Percentiles rank a stretch among this genome's conserved stretches.
Conservation (phyloP, 2,329 filamentous ascomycete species). For the Niveomyces coronatus region DNA sequence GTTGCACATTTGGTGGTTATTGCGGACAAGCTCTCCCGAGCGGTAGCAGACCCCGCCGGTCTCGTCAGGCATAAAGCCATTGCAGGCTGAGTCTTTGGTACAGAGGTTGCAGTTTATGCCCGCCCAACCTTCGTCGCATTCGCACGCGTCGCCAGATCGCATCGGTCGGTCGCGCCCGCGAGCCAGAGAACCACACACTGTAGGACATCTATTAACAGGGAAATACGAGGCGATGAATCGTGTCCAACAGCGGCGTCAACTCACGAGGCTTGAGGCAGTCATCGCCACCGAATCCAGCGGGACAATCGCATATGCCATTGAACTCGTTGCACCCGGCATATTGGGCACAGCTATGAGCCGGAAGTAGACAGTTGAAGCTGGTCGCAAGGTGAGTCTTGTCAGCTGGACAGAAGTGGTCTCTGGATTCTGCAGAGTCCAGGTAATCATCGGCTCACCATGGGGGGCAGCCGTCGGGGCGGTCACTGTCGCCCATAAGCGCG, state of each 20-base stretch:
- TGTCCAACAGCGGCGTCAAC: conserved; percentile 17
- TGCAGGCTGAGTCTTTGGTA: conserved; percentile 69
- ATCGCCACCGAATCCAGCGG: conserved; percentile 84
- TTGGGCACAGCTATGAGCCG: conserved; percentile 83
- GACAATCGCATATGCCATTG: conserved; percentile 88
- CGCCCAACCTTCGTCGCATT: conserved; percentile 87
- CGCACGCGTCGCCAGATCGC: conserved; percentile 60
- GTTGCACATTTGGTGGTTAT: conserved; percentile 96
- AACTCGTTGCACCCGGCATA: conserved; percentile 81
- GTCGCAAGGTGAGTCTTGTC: conserved; percentile 2
- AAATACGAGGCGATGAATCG: background rate
- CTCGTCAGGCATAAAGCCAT: conserved; percentile 74
- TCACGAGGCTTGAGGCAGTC: conserved; percentile 77
- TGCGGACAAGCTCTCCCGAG: conserved; percentile 78
- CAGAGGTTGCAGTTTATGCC: conserved; percentile 99
- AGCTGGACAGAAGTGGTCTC: conserved; percentile 10
- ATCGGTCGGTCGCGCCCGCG: conserved; percentile 71
- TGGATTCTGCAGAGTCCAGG: conserved; percentile 15
- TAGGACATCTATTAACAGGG: conserved; percentile 1
- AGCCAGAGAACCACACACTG: conserved; percentile 76
- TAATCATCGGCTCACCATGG: conserved; percentile 49
- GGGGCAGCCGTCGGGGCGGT: conserved; percentile 66
- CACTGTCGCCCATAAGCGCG: conserved; percentile 50
- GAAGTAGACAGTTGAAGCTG: conserved; percentile 96
- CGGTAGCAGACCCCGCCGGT: conserved; percentile 86